Percentiles rank a stretch among this genome's conserved stretches.
Evolutionary conservation across 257 asterid species (phyloP).

Genomic region (Fraxinus excelsior): DNA sequence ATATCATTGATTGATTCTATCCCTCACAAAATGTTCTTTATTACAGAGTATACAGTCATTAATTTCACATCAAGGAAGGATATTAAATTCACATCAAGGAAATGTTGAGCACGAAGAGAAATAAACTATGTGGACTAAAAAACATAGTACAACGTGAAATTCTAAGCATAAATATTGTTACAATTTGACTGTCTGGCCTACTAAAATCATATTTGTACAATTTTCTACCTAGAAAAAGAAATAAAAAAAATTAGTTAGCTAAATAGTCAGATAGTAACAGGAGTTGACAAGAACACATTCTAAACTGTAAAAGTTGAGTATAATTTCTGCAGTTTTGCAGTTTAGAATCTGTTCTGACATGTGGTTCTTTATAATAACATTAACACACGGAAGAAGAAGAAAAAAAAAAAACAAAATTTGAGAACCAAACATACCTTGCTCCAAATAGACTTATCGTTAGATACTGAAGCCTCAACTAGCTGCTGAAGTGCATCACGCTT

Average conservation of each 20-base stretch:
- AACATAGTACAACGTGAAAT: neutral
- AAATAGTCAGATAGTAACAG: too few relatives aligned
- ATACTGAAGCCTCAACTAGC: slow-evolving; percentile 75
- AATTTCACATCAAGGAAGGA: neutral
- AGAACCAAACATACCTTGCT: slow-evolving; percentile 60
- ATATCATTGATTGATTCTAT: neutral
- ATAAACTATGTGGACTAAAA: neutral
- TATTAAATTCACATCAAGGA: neutral
- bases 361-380: neutral
- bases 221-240: neutral
- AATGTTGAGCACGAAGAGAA: neutral
- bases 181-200: neutral
- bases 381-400: too few relatives aligned
- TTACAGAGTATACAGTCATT: neutral
- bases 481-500: slow-evolving; percentile 84
- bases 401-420: neutral
- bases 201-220: neutral
- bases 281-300: neutral
- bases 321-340: neutral
- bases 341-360: neutral
- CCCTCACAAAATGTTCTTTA: neutral
- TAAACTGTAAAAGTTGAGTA: neutral
- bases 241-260: neutral
- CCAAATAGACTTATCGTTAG: slow-evolving; percentile 76
- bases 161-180: neutral